Base-by-base conservation (phyloP, 352 stramenopile genomes). In the Phytophthora sp. region DNA sequence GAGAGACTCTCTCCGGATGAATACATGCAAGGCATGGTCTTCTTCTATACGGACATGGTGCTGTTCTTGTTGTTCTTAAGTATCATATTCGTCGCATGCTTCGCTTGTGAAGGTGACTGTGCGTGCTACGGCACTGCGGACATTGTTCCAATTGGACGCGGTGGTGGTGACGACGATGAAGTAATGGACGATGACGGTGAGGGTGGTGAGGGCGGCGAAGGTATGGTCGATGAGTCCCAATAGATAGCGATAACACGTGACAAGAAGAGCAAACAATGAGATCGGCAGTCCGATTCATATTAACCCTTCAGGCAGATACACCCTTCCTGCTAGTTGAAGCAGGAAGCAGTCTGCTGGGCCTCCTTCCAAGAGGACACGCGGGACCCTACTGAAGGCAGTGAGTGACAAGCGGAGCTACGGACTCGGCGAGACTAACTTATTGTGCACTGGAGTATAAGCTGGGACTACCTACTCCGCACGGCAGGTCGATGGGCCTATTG, bases 11-110 rank as follows among this genome's bases (percentile, higher is more conserved):
- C 79, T 13, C 83, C 81, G 5, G 83, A 92, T 64, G 83, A 92
- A 64, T 92, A 91, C 66, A 91, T 92, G 83, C 82, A 90, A 53
- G 83, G 83, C 48, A 87, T 92, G 81, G 78, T 92, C 17, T 89
- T 89, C 63, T 92, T 89, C 66, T 92, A 92, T 69, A 92, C 84
- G 3, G 84, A 92, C 51, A 90, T 91, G 73, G 81, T 90, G 49
- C 76, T 92, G 10, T 92, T 91, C 70, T 41, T 92, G 30, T 56
- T 91, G 37, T 92, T 92, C 63, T 44, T 92, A 20, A 82, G 80
- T 62, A 88, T 89, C 63, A 87, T 92, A 59, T 84, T 92, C 62
- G 76, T 92, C 26, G 77, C 79, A 13, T 92, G 81, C 43, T 88
- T 91, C 50, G 83, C 83, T 6, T 92, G 82, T 37, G 83, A 92